Evolutionary conservation across 192 early-diverging fungal species (phyloP), one percentile per base, ranked within the genome.

Genomic region (Jimgerdemannia flammicorona): DNA sequence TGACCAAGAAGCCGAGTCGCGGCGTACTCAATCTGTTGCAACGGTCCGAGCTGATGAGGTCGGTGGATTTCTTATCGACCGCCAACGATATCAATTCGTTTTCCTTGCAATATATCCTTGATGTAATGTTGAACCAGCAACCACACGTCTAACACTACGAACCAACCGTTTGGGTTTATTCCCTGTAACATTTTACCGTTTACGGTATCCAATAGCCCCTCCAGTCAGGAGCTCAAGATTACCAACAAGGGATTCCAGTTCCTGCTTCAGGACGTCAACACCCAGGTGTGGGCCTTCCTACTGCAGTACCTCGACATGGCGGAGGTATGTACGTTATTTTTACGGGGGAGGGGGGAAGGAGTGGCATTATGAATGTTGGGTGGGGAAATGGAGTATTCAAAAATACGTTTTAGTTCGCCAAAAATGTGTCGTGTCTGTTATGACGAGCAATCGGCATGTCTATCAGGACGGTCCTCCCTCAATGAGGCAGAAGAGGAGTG

Each of bases 221-320:
- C 8, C 2, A 14, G 66, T 14, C 19, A 40, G 14, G 66, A 73
- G 66, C 43, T 11, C 40, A 84, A 19, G 70, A 99, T 99, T 71
- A 97, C 97, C 7, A 96, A 94, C 78, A 95, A 96, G 78, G 97
- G 97, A 9, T 99, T 99, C 80, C 97, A 99, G 81, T 99, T 99
- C 78, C 78, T 99, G 69, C 79, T 99, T 40, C 96, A 97, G 80
- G 95, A 99, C 78, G 86, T 93, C 19, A 94, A 94, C 70, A 91
- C 95, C 20, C 97, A 99, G 85, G 94, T 97, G 7, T 99, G 97
- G 97, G 93, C 95, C 2, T 93, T 99, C 64, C 81, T 99, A 70
- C 79, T 99, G 70, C 95, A 97, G 83, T 99, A 99, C 75, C 81
- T 98, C 69, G 89, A 93, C 20, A 86, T 95, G 85, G 94, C 94